Evolutionary conservation across 306 rosid genomes (phyloP).

Genomic region (Cucumis cinereus): DNA sequence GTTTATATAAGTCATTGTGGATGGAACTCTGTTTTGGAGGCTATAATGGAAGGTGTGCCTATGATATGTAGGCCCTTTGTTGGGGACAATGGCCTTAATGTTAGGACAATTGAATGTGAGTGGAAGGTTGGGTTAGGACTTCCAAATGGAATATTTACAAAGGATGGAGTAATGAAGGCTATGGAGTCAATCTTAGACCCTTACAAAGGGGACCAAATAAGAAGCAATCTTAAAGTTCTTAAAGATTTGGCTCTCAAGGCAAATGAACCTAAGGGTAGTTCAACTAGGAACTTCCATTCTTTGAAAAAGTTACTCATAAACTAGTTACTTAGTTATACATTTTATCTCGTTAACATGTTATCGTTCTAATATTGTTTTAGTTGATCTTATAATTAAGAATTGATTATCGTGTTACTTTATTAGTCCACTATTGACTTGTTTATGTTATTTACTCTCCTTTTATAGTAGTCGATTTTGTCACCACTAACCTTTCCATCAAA

Average conservation of each 20-base stretch:
- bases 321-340: not conserved
- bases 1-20: conserved; percentile 51
- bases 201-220: conserved; percentile 26
- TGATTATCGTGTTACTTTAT: too few relatives aligned
- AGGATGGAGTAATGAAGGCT: conserved; percentile 22
- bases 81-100: conserved; percentile 42
- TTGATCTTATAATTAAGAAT: too few relatives aligned
- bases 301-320: not conserved
- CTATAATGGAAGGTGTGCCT: conserved; percentile 45
- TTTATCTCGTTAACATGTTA: too few relatives aligned
- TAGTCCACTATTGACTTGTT: too few relatives aligned
- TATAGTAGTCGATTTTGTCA: too few relatives aligned
- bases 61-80: conserved; percentile 49
- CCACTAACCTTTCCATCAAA: too few relatives aligned
- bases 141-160: conserved; percentile 31
- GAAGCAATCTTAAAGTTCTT: conserved; percentile 10
- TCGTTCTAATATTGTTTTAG: too few relatives aligned
- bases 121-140: conserved; percentile 36
- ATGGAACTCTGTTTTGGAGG: conserved; percentile 53
- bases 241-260: conserved; percentile 14
- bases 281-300: conserved; percentile 9
- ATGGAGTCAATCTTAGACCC: conserved; percentile 23
- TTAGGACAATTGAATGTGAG: conserved; percentile 15
- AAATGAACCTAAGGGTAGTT: conserved; percentile 16
- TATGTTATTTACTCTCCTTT: too few relatives aligned